Evolutionary conservation across 1,284 basidiomycete genomes (phyloP), one percentile per base, ranked within the genome.

Genomic region (Ustilago vetiveriae): DNA sequence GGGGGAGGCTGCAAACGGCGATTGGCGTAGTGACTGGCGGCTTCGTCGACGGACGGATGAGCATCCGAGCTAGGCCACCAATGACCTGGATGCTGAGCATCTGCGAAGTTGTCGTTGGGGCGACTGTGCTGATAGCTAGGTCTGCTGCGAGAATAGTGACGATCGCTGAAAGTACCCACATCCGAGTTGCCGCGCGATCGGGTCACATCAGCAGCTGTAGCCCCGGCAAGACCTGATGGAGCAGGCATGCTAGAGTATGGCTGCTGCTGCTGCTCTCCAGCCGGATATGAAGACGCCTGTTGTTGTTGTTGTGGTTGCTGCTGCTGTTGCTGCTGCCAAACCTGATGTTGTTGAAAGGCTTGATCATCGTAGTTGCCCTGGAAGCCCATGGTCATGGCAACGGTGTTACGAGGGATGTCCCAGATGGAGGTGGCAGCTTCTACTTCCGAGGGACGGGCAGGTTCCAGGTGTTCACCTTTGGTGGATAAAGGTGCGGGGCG

Each of bases 371-470:
- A 67, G 33, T 19, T 51, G 45, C 47, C 50, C 23, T 59, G 56
- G 45, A 56, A 72, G 7, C 59, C 64, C 64, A 67, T 67, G 30
- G 69, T 67, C 64, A 72, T 72, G 37, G 69, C 38, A 33, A 72
- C 48, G 13, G 64, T 72, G 4, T 72, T 64, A 24, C 69, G 55
- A n/a, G 69, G 64, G 27, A 63, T 23, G 27, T 60, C 56, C 69
- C 69, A 72, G 41, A 56, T 58, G 10, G 69, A 67, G 0, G 69
- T 63, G 11, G 55, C 59, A 11, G 69, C 69, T 48, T 59, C 59
- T 38, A 72, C 64, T 0, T 72, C 69, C 7, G 57, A 48, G 9
- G 69, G 19, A 27, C 58, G 50, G n/a, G 49, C 51, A n/a, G 69
- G 69, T 24, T 66, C 57, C 14, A 50, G 23, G 17, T 56, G 45